phyloP scores from a whole-genome alignment of 805 yeast genomes.

The Yamadazyma phyllophila region DNA sequence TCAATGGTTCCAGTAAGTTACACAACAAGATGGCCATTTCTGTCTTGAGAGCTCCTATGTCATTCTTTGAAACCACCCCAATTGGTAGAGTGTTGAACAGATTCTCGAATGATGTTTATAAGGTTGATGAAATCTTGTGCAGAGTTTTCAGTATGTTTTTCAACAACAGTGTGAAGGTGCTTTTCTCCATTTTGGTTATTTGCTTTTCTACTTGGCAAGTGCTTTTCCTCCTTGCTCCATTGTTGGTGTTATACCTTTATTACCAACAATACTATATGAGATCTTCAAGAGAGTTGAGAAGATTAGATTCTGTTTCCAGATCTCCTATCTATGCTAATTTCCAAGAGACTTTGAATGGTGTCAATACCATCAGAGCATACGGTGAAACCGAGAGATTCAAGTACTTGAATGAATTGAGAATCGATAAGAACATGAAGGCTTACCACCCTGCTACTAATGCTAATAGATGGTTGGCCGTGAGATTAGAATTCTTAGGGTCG shows the following conservation, averaged over 20 bases:
- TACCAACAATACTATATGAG: slow-evolving; percentile 76
- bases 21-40: slow-evolving; percentile 71
- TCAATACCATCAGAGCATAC: slow-evolving; percentile 73
- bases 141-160: slow-evolving; percentile 72
- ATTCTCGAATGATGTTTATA: slow-evolving; percentile 87
- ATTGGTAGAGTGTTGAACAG: slow-evolving; percentile 89
- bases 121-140: slow-evolving; percentile 76
- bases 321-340: slow-evolving; percentile 83
- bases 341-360: slow-evolving; percentile 78
- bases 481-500: slow-evolving; percentile 90
- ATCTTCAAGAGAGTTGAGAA: slow-evolving; percentile 78
- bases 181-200: slow-evolving; percentile 76
- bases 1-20: slow-evolving; percentile 72
- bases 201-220: slow-evolving; percentile 88
- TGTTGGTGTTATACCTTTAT: slow-evolving; percentile 59
- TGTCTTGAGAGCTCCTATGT: slow-evolving; percentile 89
- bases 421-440: slow-evolving; percentile 88
- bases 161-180: slow-evolving; percentile 56
- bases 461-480: slow-evolving; percentile 95
- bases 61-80: slow-evolving; percentile 94
- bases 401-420: slow-evolving; percentile 61
- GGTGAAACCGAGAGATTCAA: slow-evolving; percentile 62
- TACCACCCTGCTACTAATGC: slow-evolving; percentile 90
- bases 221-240: slow-evolving; percentile 67
- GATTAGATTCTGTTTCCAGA: slow-evolving; percentile 75